Base-by-base conservation (phyloP, 306 rosid genomes). In the Cyclanthera cordifolia region DNA sequence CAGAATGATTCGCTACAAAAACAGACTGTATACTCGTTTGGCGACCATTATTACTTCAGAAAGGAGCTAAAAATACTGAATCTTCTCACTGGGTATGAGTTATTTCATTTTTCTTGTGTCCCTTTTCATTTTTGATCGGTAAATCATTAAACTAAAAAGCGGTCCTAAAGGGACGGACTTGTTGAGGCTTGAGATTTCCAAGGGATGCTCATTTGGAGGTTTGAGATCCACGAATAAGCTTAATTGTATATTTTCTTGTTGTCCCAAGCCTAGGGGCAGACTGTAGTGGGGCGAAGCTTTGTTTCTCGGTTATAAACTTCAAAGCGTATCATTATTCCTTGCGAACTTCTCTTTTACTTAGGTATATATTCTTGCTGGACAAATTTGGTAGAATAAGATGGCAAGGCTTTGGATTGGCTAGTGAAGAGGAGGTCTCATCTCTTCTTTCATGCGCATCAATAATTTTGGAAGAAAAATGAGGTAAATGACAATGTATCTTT, bases 21-120 rank as follows among this genome's bases (percentile, higher is more conserved):
- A 85, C 84, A 83, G 74, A 81, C 69, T 4, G 88, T 79, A 41
- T 90, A 83, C 81, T 86, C 95, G 16, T 90, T 93, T 69, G 96
- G 96, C 16, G 99, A 90, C 80, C 93, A 90, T 82, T 93, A 87
- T 80, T 87, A 87, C 89, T 89, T 93, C 77, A 79, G 96, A 78
- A 93, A 93, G 79, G 95, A 91, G 78, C 83, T 91, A 10, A 73
- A 73, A 69, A 75, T 87, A 72, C 63, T 86, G 60, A 90, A 93
- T 83, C 94, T 90, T 77, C 88, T 89, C 14, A 86, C 96, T 0
- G 97, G 93, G 97, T 88, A 90, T 34, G 43, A 56, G 78, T 69
- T 63, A 48, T 17, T 6, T 65, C 43, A 32, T 23, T 50, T 50
- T 0, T 47, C 45, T 30, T 8, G n/a, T 53, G 20, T 66, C 17